phyloP scores from a whole-genome alignment of 1,284 basidiomycete genomes.

The Trametes versicolor region DNA sequence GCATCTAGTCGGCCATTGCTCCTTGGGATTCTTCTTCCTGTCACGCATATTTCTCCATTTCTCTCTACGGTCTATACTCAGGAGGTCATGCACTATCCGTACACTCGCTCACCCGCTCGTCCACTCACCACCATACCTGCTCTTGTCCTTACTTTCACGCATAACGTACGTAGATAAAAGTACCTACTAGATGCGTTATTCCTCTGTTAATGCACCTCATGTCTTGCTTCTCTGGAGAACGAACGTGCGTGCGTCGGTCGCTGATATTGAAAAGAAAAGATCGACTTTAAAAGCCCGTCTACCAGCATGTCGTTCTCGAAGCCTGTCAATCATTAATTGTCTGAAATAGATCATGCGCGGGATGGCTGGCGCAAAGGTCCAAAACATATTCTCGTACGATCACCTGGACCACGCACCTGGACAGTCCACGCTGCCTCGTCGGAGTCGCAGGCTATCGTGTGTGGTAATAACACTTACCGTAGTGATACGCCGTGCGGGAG shows the following conservation, averaged over 20 bases:
- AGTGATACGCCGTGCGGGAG: background rate
- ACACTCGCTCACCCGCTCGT: conserved; percentile 1
- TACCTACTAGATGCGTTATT: conserved; percentile 19
- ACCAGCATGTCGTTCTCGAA: too few species aligned
- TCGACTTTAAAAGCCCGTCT: too few species aligned
- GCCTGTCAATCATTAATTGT: too few species aligned
- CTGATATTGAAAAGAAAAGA: too few species aligned
- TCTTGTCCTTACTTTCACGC: background rate
- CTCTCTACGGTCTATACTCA: background rate
- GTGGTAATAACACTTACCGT: too few species aligned
- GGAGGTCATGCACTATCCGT: conserved; percentile 4
- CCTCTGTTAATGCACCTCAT: conserved; percentile 17
- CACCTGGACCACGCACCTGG: too few species aligned
- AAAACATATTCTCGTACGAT: too few species aligned
- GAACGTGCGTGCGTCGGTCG: too few species aligned
- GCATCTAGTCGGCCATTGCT: conserved; percentile 9
- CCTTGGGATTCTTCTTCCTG: background rate
- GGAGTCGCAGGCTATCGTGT: too few species aligned
- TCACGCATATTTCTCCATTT: background rate
- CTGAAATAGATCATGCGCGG: too few species aligned
- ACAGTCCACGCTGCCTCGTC: too few species aligned
- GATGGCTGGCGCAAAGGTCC: too few species aligned
- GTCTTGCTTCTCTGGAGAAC: conserved; percentile 3
- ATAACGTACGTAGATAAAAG: conserved; percentile 27
- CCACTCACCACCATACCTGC: background rate